Conservation (phyloP, 352 stramenopile species). For the Blastocystis sp. region DNA sequence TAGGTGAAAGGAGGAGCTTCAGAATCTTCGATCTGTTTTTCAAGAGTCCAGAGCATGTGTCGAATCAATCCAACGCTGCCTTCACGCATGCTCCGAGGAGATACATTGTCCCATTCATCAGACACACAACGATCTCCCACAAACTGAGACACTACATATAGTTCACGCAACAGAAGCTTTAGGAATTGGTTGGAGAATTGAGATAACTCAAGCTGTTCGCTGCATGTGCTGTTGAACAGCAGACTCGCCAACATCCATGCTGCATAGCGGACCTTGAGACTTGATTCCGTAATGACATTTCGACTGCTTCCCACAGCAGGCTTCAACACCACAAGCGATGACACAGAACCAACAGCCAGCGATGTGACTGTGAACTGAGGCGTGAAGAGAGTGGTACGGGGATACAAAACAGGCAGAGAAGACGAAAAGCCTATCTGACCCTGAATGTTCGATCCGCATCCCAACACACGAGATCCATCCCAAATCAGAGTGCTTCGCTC, state of each 20-base stretch:
- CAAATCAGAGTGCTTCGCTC: not conserved
- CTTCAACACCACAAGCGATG: not conserved
- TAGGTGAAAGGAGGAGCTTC: constrained; percentile 51
- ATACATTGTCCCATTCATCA: constrained; percentile 31
- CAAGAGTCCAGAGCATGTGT: not conserved
- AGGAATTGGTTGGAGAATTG: constrained; percentile 8
- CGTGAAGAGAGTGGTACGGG: not conserved
- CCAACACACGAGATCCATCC: not conserved
- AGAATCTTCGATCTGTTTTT: not conserved
- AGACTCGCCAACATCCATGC: constrained; percentile 29
- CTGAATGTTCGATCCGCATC: not conserved
- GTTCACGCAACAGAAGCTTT: constrained; percentile 8
- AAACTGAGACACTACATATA: constrained; percentile 2
- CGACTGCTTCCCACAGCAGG: not conserved
- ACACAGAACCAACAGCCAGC: not conserved
- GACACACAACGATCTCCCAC: constrained; percentile 27
- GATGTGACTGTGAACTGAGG: too few species aligned
- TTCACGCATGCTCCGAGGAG: constrained; percentile 13
- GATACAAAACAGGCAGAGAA: not conserved
- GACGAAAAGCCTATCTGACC: constrained; percentile 3
- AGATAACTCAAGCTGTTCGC: constrained; percentile 45
- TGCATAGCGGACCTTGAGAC: not conserved
- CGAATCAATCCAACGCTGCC: constrained; percentile 33
- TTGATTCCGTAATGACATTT: not conserved
- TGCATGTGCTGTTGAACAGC: not conserved